Evolutionary conservation across 2,329 filamentous ascomycete genomes (phyloP), one percentile per base, ranked within the genome.

Genomic region (Grosmannia penicillata): DNA sequence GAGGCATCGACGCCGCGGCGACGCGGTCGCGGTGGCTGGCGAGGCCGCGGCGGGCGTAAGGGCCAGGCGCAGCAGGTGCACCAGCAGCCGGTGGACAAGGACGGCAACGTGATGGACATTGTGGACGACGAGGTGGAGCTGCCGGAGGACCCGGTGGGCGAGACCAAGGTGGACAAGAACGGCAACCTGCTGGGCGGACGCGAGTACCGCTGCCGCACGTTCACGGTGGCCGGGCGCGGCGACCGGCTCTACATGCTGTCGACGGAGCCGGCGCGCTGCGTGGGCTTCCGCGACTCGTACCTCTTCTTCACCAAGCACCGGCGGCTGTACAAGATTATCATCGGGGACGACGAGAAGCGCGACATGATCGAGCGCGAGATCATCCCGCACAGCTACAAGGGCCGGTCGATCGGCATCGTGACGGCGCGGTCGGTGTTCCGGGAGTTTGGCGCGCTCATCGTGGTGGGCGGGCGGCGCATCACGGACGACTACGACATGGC

Each of bases 291-390:
- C 48, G 91, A 98, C 66, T 95, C 87, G 47, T 98, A 98, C 54
- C 74, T 98, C 21, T 95, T 98, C 69, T 98, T 98, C 67, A 93
- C 91, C 46, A 98, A 96, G 61, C 91, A 98, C 60, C 82, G 83
- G 55, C 79, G 86, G 52, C 78, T 98, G 13, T 91, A 86, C 72
- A 98, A 98, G 65, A 94, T 98, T 52, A 94, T 98, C 51, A 84
- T 96, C 40, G 86, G 87, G 50, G 91, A 98, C 47, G 81, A 91
- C n/a, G 89, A 93, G 60, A 98, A 98, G 65, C 78, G 81, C 43
- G 87, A 96, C 58, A 73, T 98, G 64, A 98, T 98, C 53, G 85
- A 93, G 49, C 78, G 91, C 43, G 82, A 93, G 6, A 81, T 98
- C 53, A 94, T 98, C 46, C 91, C 91, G 2, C 91, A 95, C 63